Percentiles rank a stretch among this genome's conserved stretches.
phyloP scores from a whole-genome alignment of 441 rosid genomes.

The Macaranga tanarius region DNA sequence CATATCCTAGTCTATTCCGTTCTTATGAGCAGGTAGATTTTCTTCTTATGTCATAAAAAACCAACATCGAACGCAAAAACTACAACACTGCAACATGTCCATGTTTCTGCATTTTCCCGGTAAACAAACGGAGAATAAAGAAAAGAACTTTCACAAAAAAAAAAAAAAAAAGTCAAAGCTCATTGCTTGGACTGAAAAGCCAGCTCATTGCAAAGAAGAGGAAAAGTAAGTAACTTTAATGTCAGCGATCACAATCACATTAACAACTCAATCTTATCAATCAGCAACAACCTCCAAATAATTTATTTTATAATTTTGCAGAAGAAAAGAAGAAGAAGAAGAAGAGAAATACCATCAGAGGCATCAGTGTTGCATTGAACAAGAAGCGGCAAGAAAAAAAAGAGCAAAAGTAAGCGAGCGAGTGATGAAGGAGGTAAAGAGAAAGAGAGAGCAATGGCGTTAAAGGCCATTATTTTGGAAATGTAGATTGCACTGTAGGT shows the following conservation, averaged over 20 bases:
- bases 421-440: slow-evolving; percentile 23
- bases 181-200: slow-evolving; percentile 18
- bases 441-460: slow-evolving; percentile 25
- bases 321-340: slow-evolving; percentile 17
- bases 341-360: slow-evolving; percentile 56
- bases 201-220: slow-evolving; percentile 11
- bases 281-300: slow-evolving; percentile 15
- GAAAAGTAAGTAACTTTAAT: slow-evolving; percentile 21
- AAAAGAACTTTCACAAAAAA: slow-evolving; percentile 15
- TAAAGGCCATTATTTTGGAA: slow-evolving; percentile 38
- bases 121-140: slow-evolving; percentile 29
- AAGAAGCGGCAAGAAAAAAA: slow-evolving; percentile 35
- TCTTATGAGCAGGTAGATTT: too few relatives aligned
- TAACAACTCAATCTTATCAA: slow-evolving; percentile 21
- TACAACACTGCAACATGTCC: neutral
- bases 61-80: slow-evolving; percentile 1
- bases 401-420: slow-evolving; percentile 27
- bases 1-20: too few relatives aligned
- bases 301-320: slow-evolving; percentile 32
- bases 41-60: neutral
- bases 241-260: slow-evolving; percentile 27
- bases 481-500: neutral
- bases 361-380: slow-evolving; percentile 76
- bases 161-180: slow-evolving; percentile 20
- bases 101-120: slow-evolving; percentile 27